Evolutionary conservation across 163 green algal species (phyloP), one percentile per base, ranked within the genome.

Genomic region (Scenedesmus sp.): DNA sequence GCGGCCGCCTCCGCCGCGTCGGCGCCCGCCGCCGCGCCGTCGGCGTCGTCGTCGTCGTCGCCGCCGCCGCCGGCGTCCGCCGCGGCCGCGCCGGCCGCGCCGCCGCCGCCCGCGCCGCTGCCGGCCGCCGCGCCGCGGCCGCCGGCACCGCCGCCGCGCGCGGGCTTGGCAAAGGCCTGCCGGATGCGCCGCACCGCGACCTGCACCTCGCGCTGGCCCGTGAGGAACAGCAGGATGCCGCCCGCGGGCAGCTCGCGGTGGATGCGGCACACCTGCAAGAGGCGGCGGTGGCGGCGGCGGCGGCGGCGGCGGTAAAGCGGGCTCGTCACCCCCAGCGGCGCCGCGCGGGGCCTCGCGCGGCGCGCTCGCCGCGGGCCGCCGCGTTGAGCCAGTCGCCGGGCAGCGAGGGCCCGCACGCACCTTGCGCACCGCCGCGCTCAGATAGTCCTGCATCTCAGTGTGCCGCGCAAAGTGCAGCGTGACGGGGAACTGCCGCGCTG

Each of bases 161-260:
- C 4, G 47, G 54, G 39, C 17, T 39, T 60, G 39, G 69, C 54
- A 48, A 77, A 77, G 10, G 69, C 42, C 9, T 65, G 50, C n/a
- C 42, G 58, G 9, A 77, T 77, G 54, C 69, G 69, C 4, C 69
- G 53, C 29, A 67, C 69, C 24, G 69, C 69, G 2, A 77, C 69
- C 29, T 77, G 69, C 44, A 77, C 69, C 57, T 77, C 69, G 2
- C 69, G 69, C 53, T 77, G 69, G 24, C 69, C 86, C 0, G 95
- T 98, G 1, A 99, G 62, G 79, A 99, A 99, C 11, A 98, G 90
- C 31, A 99, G 88, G n/a, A 99, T 87, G 22, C 91, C 94, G 20
- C 96, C 96, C 0, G 90, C 87, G 5, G 96, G 95, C 44, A 98
- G 89, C 69, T 94, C 85, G 20, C 83, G 51, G 84, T 99, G 95